These are phyloP conservation scores for Xylaria sp. DNA, from an alignment of 2,329 filamentous ascomycete genomes.

Conservation along the genomic window DNA sequence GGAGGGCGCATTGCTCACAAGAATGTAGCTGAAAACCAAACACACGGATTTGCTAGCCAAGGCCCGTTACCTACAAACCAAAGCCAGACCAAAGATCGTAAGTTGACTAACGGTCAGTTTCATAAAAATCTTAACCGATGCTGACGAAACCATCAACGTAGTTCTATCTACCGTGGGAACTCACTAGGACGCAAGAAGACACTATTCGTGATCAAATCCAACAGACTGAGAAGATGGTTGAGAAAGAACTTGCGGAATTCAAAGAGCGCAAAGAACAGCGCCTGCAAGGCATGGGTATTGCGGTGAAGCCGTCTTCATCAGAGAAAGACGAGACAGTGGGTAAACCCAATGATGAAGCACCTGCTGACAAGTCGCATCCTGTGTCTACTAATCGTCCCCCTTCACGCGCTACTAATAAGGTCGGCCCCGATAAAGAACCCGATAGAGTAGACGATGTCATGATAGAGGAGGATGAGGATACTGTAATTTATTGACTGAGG, in stretches of 20 bases:
- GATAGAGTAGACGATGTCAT: constrained; percentile 81
- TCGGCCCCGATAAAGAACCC: constrained; percentile 56
- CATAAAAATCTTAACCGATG: not conserved
- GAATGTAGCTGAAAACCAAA: constrained; percentile 74
- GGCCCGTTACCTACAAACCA: constrained; percentile 80
- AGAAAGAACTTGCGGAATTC: constrained; percentile 73
- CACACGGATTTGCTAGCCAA: constrained; percentile 77
- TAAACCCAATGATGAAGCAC: constrained; percentile 58
- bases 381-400: constrained; percentile 54
- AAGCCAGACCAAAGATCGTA: constrained; percentile 78
- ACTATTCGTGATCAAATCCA: constrained; percentile 76
- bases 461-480: constrained; percentile 88
- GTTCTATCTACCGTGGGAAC: constrained; percentile 89
- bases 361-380: constrained; percentile 51
- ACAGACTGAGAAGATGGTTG: constrained; percentile 71
- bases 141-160: constrained; percentile 53
- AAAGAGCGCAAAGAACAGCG: constrained; percentile 59
- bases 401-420: constrained; percentile 46
- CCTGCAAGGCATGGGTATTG: constrained; percentile 53
- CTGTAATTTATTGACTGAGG: constrained; percentile 79
- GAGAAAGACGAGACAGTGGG: constrained; percentile 56
- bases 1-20: constrained; percentile 43
- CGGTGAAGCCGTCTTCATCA: constrained; percentile 44
- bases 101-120: constrained; percentile 47
- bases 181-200: constrained; percentile 74